Base-by-base conservation (phyloP, 805 yeast species). In the Yamadazyma takamatsuzukensis region DNA sequence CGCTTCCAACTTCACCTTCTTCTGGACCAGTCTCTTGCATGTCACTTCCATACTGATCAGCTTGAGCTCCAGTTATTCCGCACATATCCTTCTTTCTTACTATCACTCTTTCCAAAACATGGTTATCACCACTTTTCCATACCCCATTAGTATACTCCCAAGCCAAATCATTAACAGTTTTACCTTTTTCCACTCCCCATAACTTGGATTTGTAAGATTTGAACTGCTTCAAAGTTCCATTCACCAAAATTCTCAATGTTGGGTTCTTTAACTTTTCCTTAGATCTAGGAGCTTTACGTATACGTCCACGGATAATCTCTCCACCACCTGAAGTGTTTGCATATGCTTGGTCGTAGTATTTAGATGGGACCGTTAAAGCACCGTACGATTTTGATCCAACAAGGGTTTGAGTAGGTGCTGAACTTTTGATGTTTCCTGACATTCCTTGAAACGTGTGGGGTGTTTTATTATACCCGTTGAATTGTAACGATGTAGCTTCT, bases 171-270 rank as follows among this genome's bases (percentile, higher is more conserved):
- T 71, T 68, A 2, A 70, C 53, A 3, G 70, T 64, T 47, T 74
- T 80, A 41, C 75, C 71, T 60, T 83, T 84, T 44, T 83, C 88
- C 40, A 76, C 71, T 3, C 97, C 97, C 98, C 98, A 90, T 25
- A 93, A 69, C 53, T 88, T 88, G 19, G 80, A 76, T 59, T 88
- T 87, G 46, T 71, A 72, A 44, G 80, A 65, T 45, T 74, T 75
- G 36, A 83, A 58, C 4, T 66, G 64, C 54, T 74, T 78, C 33
- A 76, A 58, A 28, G 59, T 72, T 5, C 80, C 86, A 47, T 72
- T 76, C 37, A 74, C 68, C 39, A 64, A 67, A 3, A 82, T 70
- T 45, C 97, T 70, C 41, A 85, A 66, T 0, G 94, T 80, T 42
- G 80, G 73, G 32, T 69, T 63, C 34, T 71, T 70, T 23, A 71